These are phyloP conservation scores for Ogataea thermomethanolica DNA, from an alignment of 805 yeast genomes.

Conservation along the genomic window DNA sequence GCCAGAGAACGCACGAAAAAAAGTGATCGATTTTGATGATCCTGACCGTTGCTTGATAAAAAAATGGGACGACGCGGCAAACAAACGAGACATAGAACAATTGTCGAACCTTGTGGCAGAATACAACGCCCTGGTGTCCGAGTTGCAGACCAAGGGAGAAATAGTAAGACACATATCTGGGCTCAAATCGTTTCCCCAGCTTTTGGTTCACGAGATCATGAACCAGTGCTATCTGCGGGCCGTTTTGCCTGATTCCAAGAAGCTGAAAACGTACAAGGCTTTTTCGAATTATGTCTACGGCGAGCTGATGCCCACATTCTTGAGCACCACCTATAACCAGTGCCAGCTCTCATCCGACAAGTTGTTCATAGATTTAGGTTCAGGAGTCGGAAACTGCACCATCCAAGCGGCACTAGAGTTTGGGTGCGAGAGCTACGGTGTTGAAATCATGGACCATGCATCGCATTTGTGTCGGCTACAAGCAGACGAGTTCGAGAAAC, in stretches of 20 bases:
- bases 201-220: slow-evolving; percentile 62
- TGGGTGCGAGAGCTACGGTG: slow-evolving; percentile 83
- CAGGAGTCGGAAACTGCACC: slow-evolving; percentile 92
- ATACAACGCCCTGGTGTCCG: slow-evolving; percentile 41
- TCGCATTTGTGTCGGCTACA: slow-evolving; percentile 65
- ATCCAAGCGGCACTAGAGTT: slow-evolving; percentile 85
- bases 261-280: slow-evolving; percentile 70
- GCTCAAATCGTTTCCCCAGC: slow-evolving; percentile 33
- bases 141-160: slow-evolving; percentile 34
- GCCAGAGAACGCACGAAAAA: slow-evolving; percentile 34
- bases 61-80: slow-evolving; percentile 34
- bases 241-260: slow-evolving; percentile 68
- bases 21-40: slow-evolving; percentile 34
- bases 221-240: slow-evolving; percentile 72
- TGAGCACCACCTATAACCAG: slow-evolving; percentile 59
- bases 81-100: slow-evolving; percentile 27
- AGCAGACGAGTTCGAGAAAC: slow-evolving; percentile 49
- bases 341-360: slow-evolving; percentile 52
- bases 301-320: slow-evolving; percentile 76
- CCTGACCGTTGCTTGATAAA: slow-evolving; percentile 40
- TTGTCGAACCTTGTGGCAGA: slow-evolving; percentile 36
- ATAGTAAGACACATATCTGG: slow-evolving; percentile 18
- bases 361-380: slow-evolving; percentile 83
- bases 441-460: slow-evolving; percentile 85
- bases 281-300: slow-evolving; percentile 92